These are phyloP conservation scores for Bipolaris oryzae DNA, from an alignment of 2,329 filamentous ascomycete species.

Conservation along the genomic window DNA sequence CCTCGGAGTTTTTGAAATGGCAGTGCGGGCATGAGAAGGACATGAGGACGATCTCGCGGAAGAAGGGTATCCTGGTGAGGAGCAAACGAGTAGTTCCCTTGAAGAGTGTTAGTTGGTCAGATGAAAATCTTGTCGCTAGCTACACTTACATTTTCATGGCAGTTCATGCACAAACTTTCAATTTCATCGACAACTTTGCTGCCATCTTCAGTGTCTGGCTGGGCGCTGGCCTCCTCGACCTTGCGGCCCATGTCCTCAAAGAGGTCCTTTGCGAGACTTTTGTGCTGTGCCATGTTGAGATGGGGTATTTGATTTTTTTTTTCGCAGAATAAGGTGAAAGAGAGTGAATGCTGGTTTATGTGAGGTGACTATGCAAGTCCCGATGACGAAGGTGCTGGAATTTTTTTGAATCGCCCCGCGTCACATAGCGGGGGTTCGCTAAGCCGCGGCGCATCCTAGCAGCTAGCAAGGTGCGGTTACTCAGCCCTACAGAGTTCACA, in stretches of 20 bases:
- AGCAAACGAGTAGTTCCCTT: slow-evolving; percentile 85
- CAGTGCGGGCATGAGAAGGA: slow-evolving; percentile 94
- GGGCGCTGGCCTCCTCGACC: slow-evolving; percentile 50
- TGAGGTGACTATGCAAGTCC: slow-evolving; percentile 10
- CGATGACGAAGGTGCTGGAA: slow-evolving; percentile 33
- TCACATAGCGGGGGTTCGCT: slow-evolving; percentile 32
- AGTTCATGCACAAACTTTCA: slow-evolving; percentile 62
- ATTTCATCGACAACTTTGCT: slow-evolving; percentile 60
- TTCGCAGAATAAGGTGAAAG: background rate
- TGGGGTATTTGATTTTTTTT: background rate
- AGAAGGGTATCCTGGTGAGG: slow-evolving; percentile 92
- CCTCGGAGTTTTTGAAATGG: slow-evolving; percentile 86
- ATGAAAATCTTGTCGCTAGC: slow-evolving; percentile 3
- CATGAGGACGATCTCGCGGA: slow-evolving; percentile 97
- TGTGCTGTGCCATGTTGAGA: slow-evolving; percentile 42
- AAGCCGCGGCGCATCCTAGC: slow-evolving; percentile 30
- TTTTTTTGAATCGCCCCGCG: slow-evolving; percentile 46
- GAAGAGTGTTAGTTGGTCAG: slow-evolving; percentile 20
- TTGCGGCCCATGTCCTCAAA: slow-evolving; percentile 60
- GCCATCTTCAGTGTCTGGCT: slow-evolving; percentile 42
- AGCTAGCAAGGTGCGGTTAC: slow-evolving; percentile 12
- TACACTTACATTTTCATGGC: slow-evolving; percentile 54
- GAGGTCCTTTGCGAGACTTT: slow-evolving; percentile 54
- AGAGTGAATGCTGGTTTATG: background rate
- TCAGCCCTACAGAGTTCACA: slow-evolving; percentile 47